Evolutionary conservation across 768 basidiomycete genomes (phyloP).

Genomic region (Xerocomellus intermedius): DNA sequence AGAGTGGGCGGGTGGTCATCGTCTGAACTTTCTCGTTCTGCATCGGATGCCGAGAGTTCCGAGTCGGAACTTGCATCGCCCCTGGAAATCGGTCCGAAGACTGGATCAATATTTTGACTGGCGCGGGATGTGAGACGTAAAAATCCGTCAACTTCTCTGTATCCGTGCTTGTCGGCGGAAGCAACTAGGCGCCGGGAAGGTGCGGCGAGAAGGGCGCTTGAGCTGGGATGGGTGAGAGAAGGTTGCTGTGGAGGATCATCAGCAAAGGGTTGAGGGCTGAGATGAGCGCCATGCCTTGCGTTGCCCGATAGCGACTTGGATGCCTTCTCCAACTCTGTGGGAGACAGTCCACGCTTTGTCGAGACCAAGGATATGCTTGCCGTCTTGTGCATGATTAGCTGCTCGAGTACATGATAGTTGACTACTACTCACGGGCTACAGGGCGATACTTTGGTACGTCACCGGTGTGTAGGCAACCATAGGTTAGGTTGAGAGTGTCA

Average conservation of each 20-base stretch:
- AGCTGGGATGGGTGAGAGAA: conserved; percentile 55
- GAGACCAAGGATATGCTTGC: conserved; percentile 62
- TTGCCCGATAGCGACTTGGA: conserved; percentile 52
- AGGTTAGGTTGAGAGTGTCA: conserved; percentile 62
- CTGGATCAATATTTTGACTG: conserved; percentile 33
- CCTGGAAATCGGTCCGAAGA: conserved; percentile 52
- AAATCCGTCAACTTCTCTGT: conserved; percentile 67
- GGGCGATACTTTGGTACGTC: conserved; percentile 66
- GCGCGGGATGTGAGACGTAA: conserved; percentile 52
- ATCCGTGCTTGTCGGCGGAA: conserved; percentile 41
- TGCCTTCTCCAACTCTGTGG: conserved; percentile 55
- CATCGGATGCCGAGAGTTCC: conserved; percentile 33
- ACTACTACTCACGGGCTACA: conserved; percentile 49
- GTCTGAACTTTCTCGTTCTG: conserved; percentile 36
- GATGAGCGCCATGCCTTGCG: conserved; percentile 39
- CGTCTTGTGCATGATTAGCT: conserved; percentile 48
- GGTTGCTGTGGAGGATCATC: conserved; percentile 36
- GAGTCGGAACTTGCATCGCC: conserved; percentile 32
- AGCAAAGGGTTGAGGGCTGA: conserved; percentile 1
- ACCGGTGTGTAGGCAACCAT: conserved; percentile 60
- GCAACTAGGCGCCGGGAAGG: conserved; percentile 47
- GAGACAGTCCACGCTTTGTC: conserved; percentile 47
- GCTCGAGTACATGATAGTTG: conserved; percentile 22
- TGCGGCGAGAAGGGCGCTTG: conserved; percentile 52
- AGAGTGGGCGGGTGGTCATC: conserved; percentile 35